Base-by-base conservation (phyloP, 2,329 filamentous ascomycete genomes). In the Calonectria pauciramosa region DNA sequence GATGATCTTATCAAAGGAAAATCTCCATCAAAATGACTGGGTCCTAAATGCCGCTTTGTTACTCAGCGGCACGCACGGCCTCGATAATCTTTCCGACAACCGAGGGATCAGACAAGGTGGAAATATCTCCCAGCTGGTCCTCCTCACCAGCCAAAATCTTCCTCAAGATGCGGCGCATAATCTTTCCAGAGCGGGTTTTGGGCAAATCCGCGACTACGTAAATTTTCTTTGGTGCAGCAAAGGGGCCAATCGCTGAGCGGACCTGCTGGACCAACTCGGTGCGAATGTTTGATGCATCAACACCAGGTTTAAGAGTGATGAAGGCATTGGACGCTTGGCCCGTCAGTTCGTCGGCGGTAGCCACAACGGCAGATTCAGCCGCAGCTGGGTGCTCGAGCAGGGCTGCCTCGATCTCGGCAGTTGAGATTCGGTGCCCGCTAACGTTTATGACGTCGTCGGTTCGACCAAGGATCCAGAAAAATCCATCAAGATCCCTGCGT, bases 391-490 rank as follows among this genome's bases (percentile, higher is more conserved):
- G 95, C 88, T 98, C 96, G 76, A 98, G 93, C 71, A 98, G 91
- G 9, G 96, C 96, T 11, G 96, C 96, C 86, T 98, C 96, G 79
- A 98, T 98, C 86, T 98, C 96, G 23, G 96, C 96, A 2, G 96
- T 98, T n/a, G 96, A 98, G 77, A 98, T 90, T 83, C 96, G 93
- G 86, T 98, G 96, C 20, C 96, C 96, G 80, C 94, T 96, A 74
- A 98, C 96, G 86, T 98, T 98, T 84, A 98, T 96, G 26, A 98
- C 96, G 82, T 98, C 96, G 83, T 98, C 96, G 51, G 98, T 96
- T 85, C 96, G 95, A 77, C 96, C 96, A 74, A 96, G 94, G 84
- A 98, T 98, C 96, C 96, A 98, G 91, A 98, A 98, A 89, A 98
- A 98, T 65, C 96, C 96, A 81, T 98, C 96, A 84, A 97, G 93